phyloP scores from a whole-genome alignment of 2,329 filamentous ascomycete species.

The Remersonia thermophila region DNA sequence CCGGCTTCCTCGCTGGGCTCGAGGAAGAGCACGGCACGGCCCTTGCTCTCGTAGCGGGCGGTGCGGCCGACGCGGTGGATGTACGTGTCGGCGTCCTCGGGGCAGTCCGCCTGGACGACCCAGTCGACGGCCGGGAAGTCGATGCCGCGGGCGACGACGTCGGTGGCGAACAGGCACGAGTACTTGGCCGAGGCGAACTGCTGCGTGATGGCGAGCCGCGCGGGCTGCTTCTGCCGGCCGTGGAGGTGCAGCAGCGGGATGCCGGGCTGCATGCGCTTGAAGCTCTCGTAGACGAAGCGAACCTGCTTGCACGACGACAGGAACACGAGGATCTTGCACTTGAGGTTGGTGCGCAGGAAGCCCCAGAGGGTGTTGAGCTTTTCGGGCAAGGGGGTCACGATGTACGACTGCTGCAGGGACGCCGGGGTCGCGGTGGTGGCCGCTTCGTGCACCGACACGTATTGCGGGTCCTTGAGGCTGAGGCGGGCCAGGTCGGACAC shows the following conservation, averaged over 20 bases:
- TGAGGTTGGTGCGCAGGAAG: slow-evolving; percentile 82
- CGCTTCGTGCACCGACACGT: slow-evolving; percentile 83
- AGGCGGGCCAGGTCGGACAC: slow-evolving; percentile 84
- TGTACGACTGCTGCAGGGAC: slow-evolving; percentile 81
- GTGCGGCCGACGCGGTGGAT: slow-evolving; percentile 93
- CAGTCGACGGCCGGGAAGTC: slow-evolving; percentile 97
- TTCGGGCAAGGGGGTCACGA: slow-evolving; percentile 70
- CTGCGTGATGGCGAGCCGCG: slow-evolving; percentile 74
- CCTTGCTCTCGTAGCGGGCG: slow-evolving; percentile 81
- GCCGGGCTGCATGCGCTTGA: slow-evolving; percentile 87
- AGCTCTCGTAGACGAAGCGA: slow-evolving; percentile 86
- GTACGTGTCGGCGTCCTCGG: slow-evolving; percentile 93
- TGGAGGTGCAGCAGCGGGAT: slow-evolving; percentile 87
- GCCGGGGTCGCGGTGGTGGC: slow-evolving; percentile 69
- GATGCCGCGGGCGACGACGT: slow-evolving; percentile 84
- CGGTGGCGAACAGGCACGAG: slow-evolving; percentile 86
- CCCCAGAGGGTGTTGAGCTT: slow-evolving; percentile 89
- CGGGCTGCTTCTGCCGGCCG: slow-evolving; percentile 84
- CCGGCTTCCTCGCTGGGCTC: slow-evolving; percentile 85
- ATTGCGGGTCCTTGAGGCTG: slow-evolving; percentile 82
- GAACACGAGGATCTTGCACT: slow-evolving; percentile 91
- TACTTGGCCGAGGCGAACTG: slow-evolving; percentile 71
- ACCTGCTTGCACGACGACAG: slow-evolving; percentile 93
- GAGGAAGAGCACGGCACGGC: slow-evolving; percentile 79
- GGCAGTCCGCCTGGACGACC: slow-evolving; percentile 97